Conservation (phyloP, 148 eudicot genomes). For the Nyssa sinensis region DNA sequence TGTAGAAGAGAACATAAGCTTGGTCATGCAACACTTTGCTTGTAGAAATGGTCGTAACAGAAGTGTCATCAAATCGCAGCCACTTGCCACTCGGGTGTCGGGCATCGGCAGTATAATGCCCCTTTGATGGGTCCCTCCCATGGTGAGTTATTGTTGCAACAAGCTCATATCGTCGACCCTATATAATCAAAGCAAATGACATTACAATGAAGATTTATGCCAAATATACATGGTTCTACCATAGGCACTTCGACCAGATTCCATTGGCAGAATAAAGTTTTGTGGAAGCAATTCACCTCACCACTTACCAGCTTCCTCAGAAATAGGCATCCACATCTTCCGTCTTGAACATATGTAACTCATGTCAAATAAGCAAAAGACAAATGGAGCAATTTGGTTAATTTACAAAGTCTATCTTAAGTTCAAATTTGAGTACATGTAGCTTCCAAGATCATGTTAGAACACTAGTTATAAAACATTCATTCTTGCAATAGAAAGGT, state of each 20-base stretch:
- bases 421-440: too few relatives aligned
- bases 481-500: too few relatives aligned
- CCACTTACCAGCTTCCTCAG: too few relatives aligned
- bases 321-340: too few relatives aligned
- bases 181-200: constrained; percentile 8
- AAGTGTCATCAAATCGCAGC: constrained; percentile 76
- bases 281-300: too few relatives aligned
- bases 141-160: constrained; percentile 85
- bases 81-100: constrained; percentile 65
- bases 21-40: constrained; percentile 78
- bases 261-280: background rate
- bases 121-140: constrained; percentile 79
- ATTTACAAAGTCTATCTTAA: too few relatives aligned
- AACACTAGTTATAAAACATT: too few relatives aligned
- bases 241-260: background rate
- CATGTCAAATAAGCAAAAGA: too few relatives aligned
- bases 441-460: too few relatives aligned
- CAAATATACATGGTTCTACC: background rate
- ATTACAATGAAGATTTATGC: background rate
- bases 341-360: too few relatives aligned
- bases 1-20: constrained; percentile 82
- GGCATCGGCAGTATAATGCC: constrained; percentile 85
- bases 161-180: constrained; percentile 77
- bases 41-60: constrained; percentile 54
- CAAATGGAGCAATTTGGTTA: too few relatives aligned